Base-by-base conservation (phyloP, 768 basidiomycete genomes). In the Pleurotus djamor region DNA sequence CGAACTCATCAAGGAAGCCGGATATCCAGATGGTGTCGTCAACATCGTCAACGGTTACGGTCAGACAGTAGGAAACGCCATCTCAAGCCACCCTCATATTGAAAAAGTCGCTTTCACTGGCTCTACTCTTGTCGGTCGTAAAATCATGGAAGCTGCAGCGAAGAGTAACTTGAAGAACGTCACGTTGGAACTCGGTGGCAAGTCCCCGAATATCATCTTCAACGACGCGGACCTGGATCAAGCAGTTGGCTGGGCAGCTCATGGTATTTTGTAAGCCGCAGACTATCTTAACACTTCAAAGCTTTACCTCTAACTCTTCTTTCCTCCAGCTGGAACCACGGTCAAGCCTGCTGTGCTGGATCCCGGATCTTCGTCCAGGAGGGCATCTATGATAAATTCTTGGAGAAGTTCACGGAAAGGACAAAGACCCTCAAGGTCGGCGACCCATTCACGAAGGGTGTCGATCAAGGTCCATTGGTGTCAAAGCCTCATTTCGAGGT, bases 351-450 rank as follows among this genome's bases (percentile, higher is more conserved):
- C 74, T 83, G 84, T 63, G 92, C 92, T 5, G 90, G 92, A 10
- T 89, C 92, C 12, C 84, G 94, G 52, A 87, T 95, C 62, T 94
- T 84, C 67, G 90, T 96, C 9, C 92, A 94, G 64, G 80, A 82
- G 55, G 74, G 76, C 5, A 84, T 94, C 64, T 94, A 94, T 70
- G 90, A 94, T 70, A 71, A 85, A 64, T 95, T 96, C 78, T 71
- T 93, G 55, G 69, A 73, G 51, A 76, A 70, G 56, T 88, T 90
- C 70, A 80, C 81, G 1, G 80, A 72, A 32, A 78, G 82, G 69
- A 77, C 87, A 51, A 72, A 75, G 67, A 58, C 68, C 0, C 73
- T 89, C 70, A 83, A 84, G 69, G 74, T 91, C 57, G 92, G 91
- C 17, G 84, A 90, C 65, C 91, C 91, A 1, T 92, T 94, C 75